Conservation (phyloP, 2,329 filamentous ascomycete genomes). For the Ceratocystis eucalypticola region DNA sequence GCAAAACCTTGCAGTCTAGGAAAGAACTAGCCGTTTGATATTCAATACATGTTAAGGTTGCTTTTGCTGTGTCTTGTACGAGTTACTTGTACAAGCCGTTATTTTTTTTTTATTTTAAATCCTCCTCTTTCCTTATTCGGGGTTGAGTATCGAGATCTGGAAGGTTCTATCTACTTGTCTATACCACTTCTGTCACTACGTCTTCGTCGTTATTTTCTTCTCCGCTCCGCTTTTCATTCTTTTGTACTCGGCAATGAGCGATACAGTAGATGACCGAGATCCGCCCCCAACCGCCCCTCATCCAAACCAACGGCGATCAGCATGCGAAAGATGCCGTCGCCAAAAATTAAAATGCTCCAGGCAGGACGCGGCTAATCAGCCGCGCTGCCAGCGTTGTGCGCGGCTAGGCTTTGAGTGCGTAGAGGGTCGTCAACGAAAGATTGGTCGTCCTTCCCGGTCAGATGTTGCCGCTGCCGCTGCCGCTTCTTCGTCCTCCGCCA, state of each 20-base stretch:
- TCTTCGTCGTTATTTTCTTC: not conserved
- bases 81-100: not conserved
- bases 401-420: constrained; percentile 25
- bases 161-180: not conserved
- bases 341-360: constrained; percentile 27
- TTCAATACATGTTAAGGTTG: too few relatives aligned
- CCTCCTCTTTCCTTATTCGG: not conserved
- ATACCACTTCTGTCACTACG: not conserved
- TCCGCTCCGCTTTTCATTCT: not conserved
- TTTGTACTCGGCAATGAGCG: not conserved
- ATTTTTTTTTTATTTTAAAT: not conserved
- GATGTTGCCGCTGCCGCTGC: constrained; percentile 14
- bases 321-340: constrained; percentile 26
- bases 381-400: constrained; percentile 24
- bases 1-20: too few relatives aligned
- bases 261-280: not conserved
- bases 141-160: not conserved
- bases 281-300: constrained; percentile 21
- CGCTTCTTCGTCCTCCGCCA: not conserved
- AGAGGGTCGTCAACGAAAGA: constrained; percentile 25
- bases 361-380: constrained; percentile 19
- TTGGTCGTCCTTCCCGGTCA: constrained; percentile 25
- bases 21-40: too few relatives aligned
- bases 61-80: too few relatives aligned
- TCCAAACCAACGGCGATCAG: constrained; percentile 26